A percentile compares a stretch with the other conserved stretches of the same genome.
Conservation (phyloP, 1,139 yeast genomes). For the Meyerozyma elateridarum region DNA sequence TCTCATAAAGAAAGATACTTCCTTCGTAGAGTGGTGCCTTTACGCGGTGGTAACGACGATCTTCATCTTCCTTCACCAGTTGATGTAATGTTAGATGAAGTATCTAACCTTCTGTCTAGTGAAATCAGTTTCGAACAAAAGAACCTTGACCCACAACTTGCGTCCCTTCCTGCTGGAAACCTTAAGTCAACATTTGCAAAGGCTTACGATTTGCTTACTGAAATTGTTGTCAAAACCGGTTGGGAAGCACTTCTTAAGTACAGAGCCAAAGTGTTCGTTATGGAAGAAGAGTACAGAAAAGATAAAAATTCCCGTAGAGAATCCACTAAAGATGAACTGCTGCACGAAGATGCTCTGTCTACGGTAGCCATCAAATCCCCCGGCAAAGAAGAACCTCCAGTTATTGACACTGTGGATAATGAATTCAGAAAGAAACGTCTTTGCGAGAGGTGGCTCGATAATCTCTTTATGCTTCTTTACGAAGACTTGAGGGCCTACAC, state of each 20-base stretch:
- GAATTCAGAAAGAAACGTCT: constrained; percentile 70
- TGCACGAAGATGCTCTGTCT: constrained; percentile 6
- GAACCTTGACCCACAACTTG: constrained; percentile 61
- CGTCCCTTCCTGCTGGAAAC: constrained; percentile 70
- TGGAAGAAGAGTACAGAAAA: constrained; percentile 84
- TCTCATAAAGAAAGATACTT: constrained; percentile 59
- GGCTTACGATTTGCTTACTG: constrained; percentile 78
- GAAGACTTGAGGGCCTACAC: constrained; percentile 85
- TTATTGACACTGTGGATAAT: constrained; percentile 6
- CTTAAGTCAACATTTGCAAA: constrained; percentile 74
- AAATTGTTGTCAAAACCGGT: constrained; percentile 66
- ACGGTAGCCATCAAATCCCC: constrained; percentile 15
- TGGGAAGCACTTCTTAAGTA: constrained; percentile 84
- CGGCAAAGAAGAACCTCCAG: constrained; percentile 22
- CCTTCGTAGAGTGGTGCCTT: constrained; percentile 55
- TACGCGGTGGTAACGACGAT: constrained; percentile 48
- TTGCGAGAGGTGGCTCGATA: constrained; percentile 94
- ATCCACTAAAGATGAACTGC: constrained; percentile 6
- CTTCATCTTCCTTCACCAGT: constrained; percentile 73
- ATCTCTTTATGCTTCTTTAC: constrained; percentile 77
- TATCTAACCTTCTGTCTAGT: constrained; percentile 49
- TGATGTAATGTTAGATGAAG: constrained; percentile 69
- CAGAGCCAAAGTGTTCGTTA: constrained; percentile 83
- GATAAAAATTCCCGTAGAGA: constrained; percentile 24
- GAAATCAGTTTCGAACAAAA: constrained; percentile 49